phyloP scores from a whole-genome alignment of 176 grass and related monocot genomes.

The Juncus inflexus region DNA sequence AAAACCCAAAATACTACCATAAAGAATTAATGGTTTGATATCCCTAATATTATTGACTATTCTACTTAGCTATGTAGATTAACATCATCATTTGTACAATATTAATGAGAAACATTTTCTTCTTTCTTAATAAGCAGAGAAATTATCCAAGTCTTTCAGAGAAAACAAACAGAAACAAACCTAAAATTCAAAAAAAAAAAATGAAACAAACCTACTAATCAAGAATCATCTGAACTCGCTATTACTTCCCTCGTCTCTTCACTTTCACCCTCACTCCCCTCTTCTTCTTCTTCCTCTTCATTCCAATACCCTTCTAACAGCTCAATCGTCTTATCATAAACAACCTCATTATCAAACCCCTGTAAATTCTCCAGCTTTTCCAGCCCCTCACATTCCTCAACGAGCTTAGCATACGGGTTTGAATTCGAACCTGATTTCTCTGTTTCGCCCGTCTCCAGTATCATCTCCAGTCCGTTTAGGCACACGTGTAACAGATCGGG shows the following conservation, averaged over 20 bases:
- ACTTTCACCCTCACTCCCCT: conserved; percentile 54
- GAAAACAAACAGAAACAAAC: too few relatives aligned
- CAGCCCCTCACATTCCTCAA: conserved; percentile 68
- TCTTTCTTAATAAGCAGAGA: too few relatives aligned
- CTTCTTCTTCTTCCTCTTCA: conserved; percentile 43
- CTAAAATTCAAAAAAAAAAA: background rate
- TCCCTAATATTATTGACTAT: too few relatives aligned
- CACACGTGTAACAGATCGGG: conserved; percentile 44
- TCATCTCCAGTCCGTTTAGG: conserved; percentile 59
- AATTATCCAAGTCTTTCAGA: too few relatives aligned
- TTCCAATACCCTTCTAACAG: conserved; percentile 74
- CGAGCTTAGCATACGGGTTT: conserved; percentile 55
- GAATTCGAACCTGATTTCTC: conserved; percentile 33
- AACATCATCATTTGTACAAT: too few relatives aligned
- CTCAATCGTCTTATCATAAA: conserved; percentile 52
- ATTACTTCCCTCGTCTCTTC: background rate
- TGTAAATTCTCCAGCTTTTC: conserved; percentile 67
- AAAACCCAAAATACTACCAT: too few relatives aligned
- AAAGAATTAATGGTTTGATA: too few relatives aligned
- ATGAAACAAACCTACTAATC: background rate
- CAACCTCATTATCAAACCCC: conserved; percentile 32
- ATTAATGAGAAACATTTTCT: too few relatives aligned
- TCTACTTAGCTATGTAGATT: too few relatives aligned
- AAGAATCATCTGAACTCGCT: conserved; percentile 14
- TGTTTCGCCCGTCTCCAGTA: conserved; percentile 50